Base-by-base conservation (phyloP, 1,139 yeast species). In the Zygotorulaspora mrakii region DNA sequence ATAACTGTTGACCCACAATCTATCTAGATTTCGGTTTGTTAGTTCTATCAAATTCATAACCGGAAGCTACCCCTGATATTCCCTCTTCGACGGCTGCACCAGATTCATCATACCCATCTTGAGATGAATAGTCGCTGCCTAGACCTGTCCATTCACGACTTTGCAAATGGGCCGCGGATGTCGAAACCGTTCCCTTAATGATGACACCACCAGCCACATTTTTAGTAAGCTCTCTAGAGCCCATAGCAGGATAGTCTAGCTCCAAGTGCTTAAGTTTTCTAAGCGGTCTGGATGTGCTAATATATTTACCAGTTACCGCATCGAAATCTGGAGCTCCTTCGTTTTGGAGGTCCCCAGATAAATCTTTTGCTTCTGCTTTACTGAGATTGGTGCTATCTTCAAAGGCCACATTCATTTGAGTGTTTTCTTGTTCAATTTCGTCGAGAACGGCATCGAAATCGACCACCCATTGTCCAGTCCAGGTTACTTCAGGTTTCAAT, bases 391-490 rank as follows among this genome's bases (percentile, higher is more conserved):
- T n/a, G n/a, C n/a, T n/a, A n/a, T n/a, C n/a, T n/a, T n/a, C n/a
- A n/a, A n/a, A n/a, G n/a, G n/a, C n/a, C n/a, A n/a, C n/a, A n/a
- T n/a, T n/a, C n/a, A n/a, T n/a, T n/a, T n/a, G n/a, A n/a, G n/a
- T n/a, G 13, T 25, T 11, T 13, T 54, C 17, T 9, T 60, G 62
- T 13, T 52, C 49, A 18, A 57, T 47, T 3, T 64, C 65, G 5
- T 57, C 57, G 11, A 62, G 49, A 14, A 68, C 57, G n/a, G 58
- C 54, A 27, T 75, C 70, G 61, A 88, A 87, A 52, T 85, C 94
- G 0, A 89, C 79, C 11, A 85, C 75, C 98, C 98, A 91, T 52
- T 83, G 74, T 0, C 97, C 97, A 0, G 91, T 81, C 96, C 97
- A 89, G 2, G 78, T 69, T 17, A 86, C 70, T 45, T 83, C 88